Evolutionary conservation across 2,329 filamentous ascomycete species (phyloP), one percentile per base, ranked within the genome.

Genomic region (Cordyceps cateniannulata): DNA sequence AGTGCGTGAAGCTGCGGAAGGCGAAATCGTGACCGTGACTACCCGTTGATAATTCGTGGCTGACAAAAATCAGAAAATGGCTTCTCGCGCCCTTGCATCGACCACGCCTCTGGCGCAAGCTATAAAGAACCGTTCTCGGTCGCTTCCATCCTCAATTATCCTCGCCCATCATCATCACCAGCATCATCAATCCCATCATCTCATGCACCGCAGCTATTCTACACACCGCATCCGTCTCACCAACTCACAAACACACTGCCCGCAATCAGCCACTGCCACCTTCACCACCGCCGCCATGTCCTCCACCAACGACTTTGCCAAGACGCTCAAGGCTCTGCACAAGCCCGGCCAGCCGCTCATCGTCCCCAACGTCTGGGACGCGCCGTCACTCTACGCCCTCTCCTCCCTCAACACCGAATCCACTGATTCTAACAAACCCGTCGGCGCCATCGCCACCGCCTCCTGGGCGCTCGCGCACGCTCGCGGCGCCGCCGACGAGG

Each of bases 321-420:
- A 65, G 54, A 70, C 67, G 29, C 66, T 76, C 61, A 73, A 75
- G 62, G 66, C 68, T 44, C 78, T 85, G 22, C 83, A 85, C 68
- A 63, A 70, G 24, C 80, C 82, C 0, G 77, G 78, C 2, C 66
- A 73, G 0, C 83, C 84, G 14, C 62, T 86, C 40, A 63, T 85
- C 47, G 71, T 86, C 6, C 74, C 81, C 12, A 86, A 86, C 65
- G 72, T 84, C 63, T 84, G 80, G 75, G 82, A 86, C 65, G 71
- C 75, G 29, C 68, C 78, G 22, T 79, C 81, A 3, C 79, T 83
- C 42, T 68, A 70, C 16, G 66, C 76, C 1, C 69, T 85, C 52
- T 70, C 76, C 8, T 72, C 76, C 0, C 72, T 82, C 38, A 77
- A 79, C 20, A 10, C 4, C 22, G 10, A 24, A 22, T 5, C 35